Evolutionary conservation across 441 rosid genomes (phyloP), one percentile per base, ranked within the genome.

Genomic region (Eruca vesicaria): DNA sequence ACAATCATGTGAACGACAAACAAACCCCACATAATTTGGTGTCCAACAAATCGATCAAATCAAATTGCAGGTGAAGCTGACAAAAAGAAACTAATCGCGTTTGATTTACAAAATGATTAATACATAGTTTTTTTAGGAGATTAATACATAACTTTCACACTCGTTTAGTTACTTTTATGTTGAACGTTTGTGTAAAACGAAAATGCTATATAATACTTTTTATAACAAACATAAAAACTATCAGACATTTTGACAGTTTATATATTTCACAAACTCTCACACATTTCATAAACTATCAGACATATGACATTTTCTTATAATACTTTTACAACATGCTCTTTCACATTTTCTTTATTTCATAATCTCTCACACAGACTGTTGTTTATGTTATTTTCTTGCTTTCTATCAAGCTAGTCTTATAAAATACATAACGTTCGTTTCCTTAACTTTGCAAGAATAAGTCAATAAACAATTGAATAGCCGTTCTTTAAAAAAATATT

Each of bases 1-100:
- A 33, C 23, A 36, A 62, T 38, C 74, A 75, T 68, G 74, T 75
- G 79, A 75, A 75, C 64, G 74, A 53, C 74, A 75, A 68, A 69
- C 64, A 53, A 75, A 75, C 74, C 74, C 69, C 59, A 75, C 79
- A 75, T 38, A 55, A 52, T 52, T 15, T 75, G 74, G 69, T 75
- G 69, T 45, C 15, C 53, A 45, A 15, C 1, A 45, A 9, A 15
- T 45, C 19, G 52, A 45, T 45, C 53, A 45, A 45, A 15, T 16
- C 53, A 45, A 45, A 45, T 6, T 45, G 20, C 53, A 45, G 53
- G 33, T 6, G 2, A 31, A 15, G 20, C 20, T 16, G 20, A 15
- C 19, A 15, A 14, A 45, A 45, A 45, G 10, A 45, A 45, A 45
- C 53, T 45, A 45, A 16, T 15, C 20, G 9, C 53, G 20, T 45